These are phyloP conservation scores for Phytophthora agathidicida DNA, from an alignment of 352 stramenopile genomes.

Conservation along the genomic window DNA sequence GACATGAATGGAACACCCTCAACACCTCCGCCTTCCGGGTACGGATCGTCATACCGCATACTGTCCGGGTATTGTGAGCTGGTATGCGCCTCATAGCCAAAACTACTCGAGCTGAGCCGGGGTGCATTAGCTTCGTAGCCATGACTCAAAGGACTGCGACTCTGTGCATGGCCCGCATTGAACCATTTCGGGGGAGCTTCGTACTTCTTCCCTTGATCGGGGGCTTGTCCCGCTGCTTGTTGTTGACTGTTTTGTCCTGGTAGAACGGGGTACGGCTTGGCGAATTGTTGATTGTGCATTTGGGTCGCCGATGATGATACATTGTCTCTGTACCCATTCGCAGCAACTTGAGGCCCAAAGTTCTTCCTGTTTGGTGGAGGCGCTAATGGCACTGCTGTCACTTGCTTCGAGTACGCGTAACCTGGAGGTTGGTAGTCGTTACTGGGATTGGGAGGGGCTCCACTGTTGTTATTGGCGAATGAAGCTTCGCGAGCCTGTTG, in stretches of 20 bases:
- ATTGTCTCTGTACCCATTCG: constrained; percentile 44
- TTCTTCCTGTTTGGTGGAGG: constrained; percentile 32
- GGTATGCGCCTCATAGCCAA: constrained; percentile 16
- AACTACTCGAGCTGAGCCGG: constrained; percentile 24
- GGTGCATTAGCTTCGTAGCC: constrained; percentile 28
- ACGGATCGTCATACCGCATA: constrained; percentile 40
- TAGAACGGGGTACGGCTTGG: constrained; percentile 31
- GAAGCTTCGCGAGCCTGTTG: constrained; percentile 40
- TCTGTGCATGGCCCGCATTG: constrained; percentile 8
- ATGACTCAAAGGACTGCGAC: constrained; percentile 13
- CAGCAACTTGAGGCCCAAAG: constrained; percentile 45
- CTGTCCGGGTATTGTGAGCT: constrained; percentile 34
- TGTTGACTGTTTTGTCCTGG: constrained; percentile 23
- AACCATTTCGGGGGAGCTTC: constrained; percentile 30
- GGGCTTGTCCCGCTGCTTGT: constrained; percentile 11
- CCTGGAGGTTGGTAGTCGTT: constrained; percentile 36
- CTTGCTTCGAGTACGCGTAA: constrained; percentile 42
- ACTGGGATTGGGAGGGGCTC: too few species aligned
- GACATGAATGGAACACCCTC: constrained; percentile 48
- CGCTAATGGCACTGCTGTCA: constrained; percentile 27
- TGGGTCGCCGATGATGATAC: too few species aligned
- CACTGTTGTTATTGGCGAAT: constrained; percentile 31
- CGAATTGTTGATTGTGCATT: constrained; percentile 36
- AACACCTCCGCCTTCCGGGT: constrained; percentile 23
- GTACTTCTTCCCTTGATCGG: constrained; percentile 19